Percentiles rank a stretch among this genome's conserved stretches.
These are phyloP conservation scores for Rhizopogon parksii DNA, from an alignment of 1,284 basidiomycete genomes.

Conservation along the genomic window DNA sequence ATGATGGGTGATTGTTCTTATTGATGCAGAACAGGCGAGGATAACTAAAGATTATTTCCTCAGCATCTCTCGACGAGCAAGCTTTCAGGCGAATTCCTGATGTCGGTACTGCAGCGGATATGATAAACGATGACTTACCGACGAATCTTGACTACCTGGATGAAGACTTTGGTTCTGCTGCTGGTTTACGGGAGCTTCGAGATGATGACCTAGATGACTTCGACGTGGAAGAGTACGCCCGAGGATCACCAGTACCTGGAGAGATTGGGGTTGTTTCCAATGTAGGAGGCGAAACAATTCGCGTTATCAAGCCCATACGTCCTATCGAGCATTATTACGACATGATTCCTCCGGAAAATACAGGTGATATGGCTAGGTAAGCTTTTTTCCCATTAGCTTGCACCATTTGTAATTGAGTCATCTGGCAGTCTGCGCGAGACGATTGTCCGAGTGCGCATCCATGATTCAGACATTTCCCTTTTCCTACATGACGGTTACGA, in stretches of 20 bases:
- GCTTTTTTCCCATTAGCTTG: constrained; percentile 1
- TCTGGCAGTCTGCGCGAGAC: constrained; percentile 40
- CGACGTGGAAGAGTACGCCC: constrained; percentile 37
- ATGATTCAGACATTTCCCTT: constrained; percentile 58
- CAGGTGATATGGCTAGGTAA: constrained; percentile 42
- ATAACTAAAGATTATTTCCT: constrained; percentile 7
- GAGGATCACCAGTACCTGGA: constrained; percentile 18
- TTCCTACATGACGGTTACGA: constrained; percentile 91
- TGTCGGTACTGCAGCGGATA: constrained; percentile 73
- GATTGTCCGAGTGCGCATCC: constrained; percentile 47
- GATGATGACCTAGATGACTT: constrained; percentile 70
- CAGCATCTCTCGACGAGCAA: constrained; percentile 78
- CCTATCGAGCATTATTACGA: constrained; percentile 72
- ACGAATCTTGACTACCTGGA: constrained; percentile 86
- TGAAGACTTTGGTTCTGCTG: constrained; percentile 70
- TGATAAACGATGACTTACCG: constrained; percentile 89
- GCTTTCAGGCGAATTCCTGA: constrained; percentile 75
- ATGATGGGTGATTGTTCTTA: constrained; percentile 27
- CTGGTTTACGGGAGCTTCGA: constrained; percentile 62
- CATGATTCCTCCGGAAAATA: constrained; percentile 49
- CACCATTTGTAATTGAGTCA: constrained; percentile 10
- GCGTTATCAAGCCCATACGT: constrained; percentile 60
- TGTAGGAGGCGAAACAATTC: constrained; percentile 80
- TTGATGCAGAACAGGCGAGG: neutral
- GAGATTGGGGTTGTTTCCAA: constrained; percentile 50